Percentiles rank a stretch among this genome's conserved stretches.
phyloP scores from a whole-genome alignment of 169 alveolate species.

The Eimeria praecox region DNA sequence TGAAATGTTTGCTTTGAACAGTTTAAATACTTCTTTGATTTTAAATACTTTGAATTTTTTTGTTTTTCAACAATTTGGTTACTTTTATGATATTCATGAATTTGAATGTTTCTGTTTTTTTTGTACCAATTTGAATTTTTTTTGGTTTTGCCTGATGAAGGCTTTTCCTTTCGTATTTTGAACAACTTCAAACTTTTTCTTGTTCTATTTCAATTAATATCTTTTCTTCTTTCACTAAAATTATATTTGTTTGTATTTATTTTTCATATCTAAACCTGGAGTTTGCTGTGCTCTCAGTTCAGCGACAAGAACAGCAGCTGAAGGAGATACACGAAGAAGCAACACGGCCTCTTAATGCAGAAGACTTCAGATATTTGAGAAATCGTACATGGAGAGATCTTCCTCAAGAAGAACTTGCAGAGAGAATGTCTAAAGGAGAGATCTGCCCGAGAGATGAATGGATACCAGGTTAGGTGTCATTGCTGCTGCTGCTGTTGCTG shows the following conservation, averaged over 20 bases:
- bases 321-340: slow-evolving; percentile 29
- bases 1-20: background rate
- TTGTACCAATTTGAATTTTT: background rate
- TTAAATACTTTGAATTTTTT: background rate
- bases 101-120: too few relatives aligned
- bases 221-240: background rate
- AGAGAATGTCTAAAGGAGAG: slow-evolving; percentile 79
- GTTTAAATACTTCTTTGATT: background rate
- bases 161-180: background rate
- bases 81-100: background rate
- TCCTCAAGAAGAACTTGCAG: slow-evolving; percentile 76
- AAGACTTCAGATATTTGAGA: background rate
- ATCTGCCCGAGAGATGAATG: slow-evolving; percentile 82
- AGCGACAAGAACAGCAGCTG: slow-evolving; percentile 43
- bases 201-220: too few relatives aligned
- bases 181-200: background rate
- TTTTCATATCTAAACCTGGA: background rate
- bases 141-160: background rate
- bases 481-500: background rate
- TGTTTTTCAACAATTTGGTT: background rate
- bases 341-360: slow-evolving; percentile 5
- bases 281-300: background rate
- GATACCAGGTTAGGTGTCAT: slow-evolving; percentile 69
- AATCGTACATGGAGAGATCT: slow-evolving; percentile 77
- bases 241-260: background rate